A percentile compares a stretch with the other conserved stretches of the same genome.
Evolutionary conservation across 768 basidiomycete genomes (phyloP).

Genomic region (Jaapia argillacea): DNA sequence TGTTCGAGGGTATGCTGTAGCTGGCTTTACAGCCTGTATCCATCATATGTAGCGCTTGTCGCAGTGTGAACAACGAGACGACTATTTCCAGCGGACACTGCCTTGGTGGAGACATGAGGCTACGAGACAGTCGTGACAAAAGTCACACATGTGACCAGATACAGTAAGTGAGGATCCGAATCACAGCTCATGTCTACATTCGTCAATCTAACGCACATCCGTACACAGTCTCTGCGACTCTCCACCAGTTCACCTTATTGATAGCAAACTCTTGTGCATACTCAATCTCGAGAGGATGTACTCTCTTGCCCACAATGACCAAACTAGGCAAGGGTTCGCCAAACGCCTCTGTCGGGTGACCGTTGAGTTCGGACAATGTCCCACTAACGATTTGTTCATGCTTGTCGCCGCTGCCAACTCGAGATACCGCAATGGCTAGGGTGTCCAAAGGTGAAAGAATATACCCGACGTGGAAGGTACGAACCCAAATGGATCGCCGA

Average conservation of each 20-base stretch:
- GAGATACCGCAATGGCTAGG: constrained; percentile 68
- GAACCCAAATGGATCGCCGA: constrained; percentile 98
- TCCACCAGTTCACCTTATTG: constrained; percentile 51
- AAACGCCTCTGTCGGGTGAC: constrained; percentile 53
- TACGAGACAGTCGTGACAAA: too few species aligned
- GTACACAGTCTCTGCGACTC: constrained; percentile 53
- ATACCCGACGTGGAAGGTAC: too few species aligned
- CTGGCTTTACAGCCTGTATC: too few species aligned
- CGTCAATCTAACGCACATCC: too few species aligned
- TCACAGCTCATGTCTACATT: too few species aligned
- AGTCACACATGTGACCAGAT: too few species aligned
- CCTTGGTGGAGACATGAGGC: too few species aligned
- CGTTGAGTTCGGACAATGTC: constrained; percentile 65
- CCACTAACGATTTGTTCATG: constrained; percentile 79
- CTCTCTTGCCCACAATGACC: constrained; percentile 80
- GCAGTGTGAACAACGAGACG: too few species aligned
- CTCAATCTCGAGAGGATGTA: constrained; percentile 90
- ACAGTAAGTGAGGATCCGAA: too few species aligned
- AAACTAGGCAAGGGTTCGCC: constrained; percentile 88
- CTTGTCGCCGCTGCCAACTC: constrained; percentile 49
- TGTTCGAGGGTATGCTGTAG: too few species aligned
- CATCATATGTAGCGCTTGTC: too few species aligned
- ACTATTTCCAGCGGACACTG: too few species aligned
- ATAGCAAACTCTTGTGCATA: constrained; percentile 77
- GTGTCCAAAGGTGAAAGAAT: constrained; percentile 46